Base-by-base conservation (phyloP, 2,329 filamentous ascomycete species). In the Fusarium sacchari region DNA sequence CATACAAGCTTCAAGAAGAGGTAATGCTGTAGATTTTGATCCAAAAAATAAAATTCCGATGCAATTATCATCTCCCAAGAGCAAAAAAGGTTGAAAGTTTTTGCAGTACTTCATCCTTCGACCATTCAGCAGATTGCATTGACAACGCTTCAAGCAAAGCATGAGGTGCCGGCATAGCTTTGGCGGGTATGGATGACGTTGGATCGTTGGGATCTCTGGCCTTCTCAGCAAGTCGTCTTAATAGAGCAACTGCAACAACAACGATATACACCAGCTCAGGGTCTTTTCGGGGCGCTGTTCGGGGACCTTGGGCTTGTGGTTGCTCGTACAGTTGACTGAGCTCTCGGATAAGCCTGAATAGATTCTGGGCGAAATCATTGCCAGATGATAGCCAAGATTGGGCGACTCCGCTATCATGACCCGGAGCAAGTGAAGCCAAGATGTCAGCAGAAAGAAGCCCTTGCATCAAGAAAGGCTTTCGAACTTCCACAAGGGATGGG, bases 381-480 rank as follows among this genome's bases (percentile, higher is more conserved):
- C 92, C 90, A 7, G 93, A 94, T 43, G 92, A 90, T 13, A 98
- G 88, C 95, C 96, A 98, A 1, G 89, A 86, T 63, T 90, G 90
- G 8, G 95, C 92, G 13, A 98, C 83, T 8, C 90, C 88, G 22
- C 88, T 88, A 73, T 97, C 94, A n/a, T 90, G 87, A 9, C 88
- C 88, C 6, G 92, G 92, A 7, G 91, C 90, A 18, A 98, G 86
- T 15, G 91, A 91, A 1, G 94, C 91, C 7, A 98, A 84, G 58
- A 98, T 97, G 75, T 98, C 95, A 1, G 94, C 95, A 3, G 95
- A 93, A 11, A 98, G 87, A 77, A 98, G 89, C 3, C 95, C 95
- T 83, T 99, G 96, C 88, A 97, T 96, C 17, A 99, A 84, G 77
- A 94, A 92, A 1, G 96, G 93, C 82, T 97, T 97, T 64, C 96